Percentiles rank a stretch among this genome's conserved stretches.
Evolutionary conservation across 2,329 filamentous ascomycete species (phyloP).

Genomic region (Cryphonectria naterciae): DNA sequence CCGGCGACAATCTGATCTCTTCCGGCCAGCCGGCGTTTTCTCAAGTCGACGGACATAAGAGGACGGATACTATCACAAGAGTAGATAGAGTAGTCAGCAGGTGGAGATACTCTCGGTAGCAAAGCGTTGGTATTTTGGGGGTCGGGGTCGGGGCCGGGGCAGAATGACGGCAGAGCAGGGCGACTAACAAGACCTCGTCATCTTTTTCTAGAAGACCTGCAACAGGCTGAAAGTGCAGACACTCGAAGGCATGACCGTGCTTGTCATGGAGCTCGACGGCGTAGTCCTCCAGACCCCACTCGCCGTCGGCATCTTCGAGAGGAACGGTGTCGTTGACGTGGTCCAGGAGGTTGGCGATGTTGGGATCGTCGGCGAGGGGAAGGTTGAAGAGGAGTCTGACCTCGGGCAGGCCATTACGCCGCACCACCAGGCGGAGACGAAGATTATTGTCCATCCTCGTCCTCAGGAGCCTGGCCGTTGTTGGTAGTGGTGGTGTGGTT

Average conservation of each 20-base stretch:
- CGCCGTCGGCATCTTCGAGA: slow-evolving; percentile 66
- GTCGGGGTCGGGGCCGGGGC: no score
- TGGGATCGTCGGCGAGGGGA: slow-evolving; percentile 60
- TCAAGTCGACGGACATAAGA: slow-evolving; percentile 74
- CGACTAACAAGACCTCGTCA: slow-evolving; percentile 75
- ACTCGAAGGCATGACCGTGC: slow-evolving; percentile 73
- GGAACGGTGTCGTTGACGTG: slow-evolving; percentile 80
- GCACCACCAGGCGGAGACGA: slow-evolving; percentile 74
- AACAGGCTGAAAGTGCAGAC: slow-evolving; percentile 81
- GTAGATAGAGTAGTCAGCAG: slow-evolving; percentile 31
- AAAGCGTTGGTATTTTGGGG: neutral
- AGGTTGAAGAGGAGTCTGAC: slow-evolving; percentile 74
- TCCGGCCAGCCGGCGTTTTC: slow-evolving; percentile 72
- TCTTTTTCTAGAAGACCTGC: slow-evolving; percentile 75
- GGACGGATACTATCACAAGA: slow-evolving; percentile 68
- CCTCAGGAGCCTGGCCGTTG: neutral
- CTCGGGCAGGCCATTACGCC: slow-evolving; percentile 74
- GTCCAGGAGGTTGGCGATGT: slow-evolving; percentile 75
- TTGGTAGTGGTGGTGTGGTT: neutral
- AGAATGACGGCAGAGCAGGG: neutral
- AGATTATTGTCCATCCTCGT: slow-evolving; percentile 48
- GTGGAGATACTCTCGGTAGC: neutral
- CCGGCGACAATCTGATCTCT: slow-evolving; percentile 79
- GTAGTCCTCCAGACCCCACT: slow-evolving; percentile 92
- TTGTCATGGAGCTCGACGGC: slow-evolving; percentile 70